Percentiles rank a stretch among this genome's conserved stretches.
These are phyloP conservation scores for Seiridium unicorne DNA, from an alignment of 2,329 filamentous ascomycete species.

Conservation along the genomic window DNA sequence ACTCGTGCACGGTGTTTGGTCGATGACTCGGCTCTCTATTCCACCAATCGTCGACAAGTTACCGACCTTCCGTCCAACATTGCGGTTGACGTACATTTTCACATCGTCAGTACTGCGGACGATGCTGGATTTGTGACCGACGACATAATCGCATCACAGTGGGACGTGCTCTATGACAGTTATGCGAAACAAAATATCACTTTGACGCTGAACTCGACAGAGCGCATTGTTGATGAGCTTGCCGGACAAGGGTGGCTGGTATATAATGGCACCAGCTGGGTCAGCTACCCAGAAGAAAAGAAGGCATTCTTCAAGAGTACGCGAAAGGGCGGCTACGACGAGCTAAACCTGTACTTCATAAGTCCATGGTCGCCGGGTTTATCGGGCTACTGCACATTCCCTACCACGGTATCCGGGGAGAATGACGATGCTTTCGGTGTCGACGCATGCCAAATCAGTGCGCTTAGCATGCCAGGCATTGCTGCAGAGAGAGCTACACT, in stretches of 20 bases:
- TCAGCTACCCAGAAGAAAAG: not conserved
- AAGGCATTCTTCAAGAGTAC: not conserved
- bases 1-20: not conserved
- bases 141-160: not conserved
- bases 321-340: not conserved
- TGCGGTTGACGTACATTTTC: not conserved
- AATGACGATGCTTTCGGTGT: not conserved
- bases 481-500: constrained; percentile 7
- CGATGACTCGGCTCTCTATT: not conserved
- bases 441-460: constrained; percentile 25
- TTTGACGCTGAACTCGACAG: not conserved
- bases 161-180: not conserved
- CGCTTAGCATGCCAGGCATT: constrained; percentile 28
- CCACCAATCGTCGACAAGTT: not conserved
- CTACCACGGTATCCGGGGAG: not conserved
- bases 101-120: not conserved
- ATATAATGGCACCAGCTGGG: not conserved
- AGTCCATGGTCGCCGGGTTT: not conserved
- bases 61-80: not conserved
- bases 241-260: not conserved
- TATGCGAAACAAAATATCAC: not conserved
- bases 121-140: not conserved
- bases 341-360: not conserved
- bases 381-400: not conserved
- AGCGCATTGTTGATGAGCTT: not conserved